phyloP scores from a whole-genome alignment of 345 rosid species.

The Gossypium arboreum region DNA sequence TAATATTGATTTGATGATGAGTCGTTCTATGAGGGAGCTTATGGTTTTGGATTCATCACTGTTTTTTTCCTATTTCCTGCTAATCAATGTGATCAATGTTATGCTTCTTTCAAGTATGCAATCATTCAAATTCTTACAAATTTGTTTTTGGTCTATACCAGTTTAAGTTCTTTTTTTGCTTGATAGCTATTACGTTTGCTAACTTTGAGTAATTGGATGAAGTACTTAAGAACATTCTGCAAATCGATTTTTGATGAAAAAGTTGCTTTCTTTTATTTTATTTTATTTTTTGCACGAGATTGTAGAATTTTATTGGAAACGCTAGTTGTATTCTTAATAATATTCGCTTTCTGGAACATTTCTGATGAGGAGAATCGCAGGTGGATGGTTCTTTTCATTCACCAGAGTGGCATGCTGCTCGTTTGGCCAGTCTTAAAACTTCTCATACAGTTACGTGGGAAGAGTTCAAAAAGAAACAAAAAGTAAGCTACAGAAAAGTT shows the following conservation, averaged over 20 bases:
- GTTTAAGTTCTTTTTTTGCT: neutral
- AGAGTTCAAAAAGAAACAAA: conserved; percentile 82
- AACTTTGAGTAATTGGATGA: neutral
- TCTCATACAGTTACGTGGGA: conserved; percentile 96
- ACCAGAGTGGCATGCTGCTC: conserved; percentile 99
- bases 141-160: neutral
- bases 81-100: neutral
- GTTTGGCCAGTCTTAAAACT: conserved; percentile 94
- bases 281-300: neutral
- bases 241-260: conserved; percentile 1
- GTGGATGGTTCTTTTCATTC: conserved; percentile 99
- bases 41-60: neutral
- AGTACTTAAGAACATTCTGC: neutral
- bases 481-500: conserved; percentile 38
- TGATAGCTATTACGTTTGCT: neutral
- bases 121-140: neutral
- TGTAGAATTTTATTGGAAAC: neutral
- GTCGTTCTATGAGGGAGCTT: neutral
- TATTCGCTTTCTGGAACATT: conserved; percentile 39
- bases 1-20: neutral
- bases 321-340: neutral
- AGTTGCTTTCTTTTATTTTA: neutral
- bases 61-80: neutral
- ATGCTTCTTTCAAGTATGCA: neutral
- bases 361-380: conserved; percentile 97